Evolutionary conservation across 495 filamentous ascomycete genomes (phyloP).

Genomic region (Monascus purpureus): DNA sequence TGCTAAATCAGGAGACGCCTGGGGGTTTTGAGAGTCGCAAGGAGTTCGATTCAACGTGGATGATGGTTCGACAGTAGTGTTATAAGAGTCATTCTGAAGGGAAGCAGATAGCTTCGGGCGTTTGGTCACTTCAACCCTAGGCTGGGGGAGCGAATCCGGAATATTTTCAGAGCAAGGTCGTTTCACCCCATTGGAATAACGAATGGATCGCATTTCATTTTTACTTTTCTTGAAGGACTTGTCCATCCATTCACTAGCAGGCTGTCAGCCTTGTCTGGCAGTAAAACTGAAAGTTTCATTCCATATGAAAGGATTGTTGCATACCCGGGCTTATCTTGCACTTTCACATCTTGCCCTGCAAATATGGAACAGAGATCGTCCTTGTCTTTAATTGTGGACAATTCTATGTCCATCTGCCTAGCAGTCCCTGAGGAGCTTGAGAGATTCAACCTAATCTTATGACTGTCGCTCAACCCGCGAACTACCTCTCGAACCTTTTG

Average conservation of each 20-base stretch:
- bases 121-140: slow-evolving; percentile 6
- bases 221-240: slow-evolving; percentile 17
- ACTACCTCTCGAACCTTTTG: slow-evolving; percentile 8
- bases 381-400: slow-evolving; percentile 11
- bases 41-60: slow-evolving; percentile 1
- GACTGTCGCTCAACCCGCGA: slow-evolving; percentile 12
- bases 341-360: slow-evolving; percentile 2
- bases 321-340: slow-evolving; percentile 11
- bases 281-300: no score
- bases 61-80: slow-evolving; percentile 2
- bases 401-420: slow-evolving; percentile 23
- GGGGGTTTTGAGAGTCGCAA: slow-evolving; percentile 1
- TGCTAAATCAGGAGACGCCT: background rate
- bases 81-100: slow-evolving; percentile 13
- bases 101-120: slow-evolving; percentile 19
- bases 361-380: slow-evolving; percentile 8
- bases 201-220: slow-evolving; percentile 4
- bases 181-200: slow-evolving; percentile 5
- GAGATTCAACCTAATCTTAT: slow-evolving; percentile 21
- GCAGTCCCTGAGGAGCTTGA: slow-evolving; percentile 9
- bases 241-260: slow-evolving; percentile 21
- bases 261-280: slow-evolving; percentile 3
- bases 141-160: background rate
- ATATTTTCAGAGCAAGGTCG: slow-evolving; percentile 3
- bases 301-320: slow-evolving; percentile 1